Conservation (phyloP, 148 eudicot genomes). For the Talinum fruticosum region DNA sequence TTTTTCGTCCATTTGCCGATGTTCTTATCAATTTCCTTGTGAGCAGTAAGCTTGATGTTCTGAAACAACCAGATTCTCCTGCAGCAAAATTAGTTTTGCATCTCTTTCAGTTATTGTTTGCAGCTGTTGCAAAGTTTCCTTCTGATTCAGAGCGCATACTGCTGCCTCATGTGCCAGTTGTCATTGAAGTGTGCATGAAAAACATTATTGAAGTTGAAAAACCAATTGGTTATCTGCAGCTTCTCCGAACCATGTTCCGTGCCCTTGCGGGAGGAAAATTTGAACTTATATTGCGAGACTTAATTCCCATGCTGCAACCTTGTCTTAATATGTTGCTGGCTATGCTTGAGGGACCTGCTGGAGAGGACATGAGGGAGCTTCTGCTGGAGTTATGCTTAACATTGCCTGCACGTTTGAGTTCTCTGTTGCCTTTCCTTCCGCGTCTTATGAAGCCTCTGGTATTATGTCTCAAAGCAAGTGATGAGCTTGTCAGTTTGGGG, state of each 20-base stretch:
- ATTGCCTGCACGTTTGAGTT: conserved; percentile 92
- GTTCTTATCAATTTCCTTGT: conserved; percentile 94
- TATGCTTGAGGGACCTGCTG: conserved; percentile 95
- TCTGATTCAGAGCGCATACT: conserved; percentile 91
- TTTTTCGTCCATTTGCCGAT: conserved; percentile 84
- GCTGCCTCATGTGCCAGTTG: conserved; percentile 90
- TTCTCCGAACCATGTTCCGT: conserved; percentile 93
- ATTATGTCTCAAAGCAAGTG: conserved; percentile 79
- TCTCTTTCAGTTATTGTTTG: conserved; percentile 77
- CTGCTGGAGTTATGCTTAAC: conserved; percentile 86
- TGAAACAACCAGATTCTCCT: conserved; percentile 90
- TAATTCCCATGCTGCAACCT: conserved; percentile 73
- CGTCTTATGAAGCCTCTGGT: conserved; percentile 99
- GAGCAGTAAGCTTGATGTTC: conserved; percentile 86
- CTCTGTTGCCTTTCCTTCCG: conserved; percentile 85
- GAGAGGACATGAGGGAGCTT: conserved; percentile 89
- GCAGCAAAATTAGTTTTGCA: conserved; percentile 90
- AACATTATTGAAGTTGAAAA: conserved; percentile 83
- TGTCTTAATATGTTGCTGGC: conserved; percentile 92
- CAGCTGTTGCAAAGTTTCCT: conserved; percentile 81
- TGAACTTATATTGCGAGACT: conserved; percentile 84
- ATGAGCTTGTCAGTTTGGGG: conserved; percentile 86
- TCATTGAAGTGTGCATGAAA: conserved; percentile 95
- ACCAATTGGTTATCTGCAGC: conserved; percentile 87
- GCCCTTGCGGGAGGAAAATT: conserved; percentile 97